Evolutionary conservation across 805 yeast genomes (phyloP).

Genomic region (Candida manassasensis): DNA sequence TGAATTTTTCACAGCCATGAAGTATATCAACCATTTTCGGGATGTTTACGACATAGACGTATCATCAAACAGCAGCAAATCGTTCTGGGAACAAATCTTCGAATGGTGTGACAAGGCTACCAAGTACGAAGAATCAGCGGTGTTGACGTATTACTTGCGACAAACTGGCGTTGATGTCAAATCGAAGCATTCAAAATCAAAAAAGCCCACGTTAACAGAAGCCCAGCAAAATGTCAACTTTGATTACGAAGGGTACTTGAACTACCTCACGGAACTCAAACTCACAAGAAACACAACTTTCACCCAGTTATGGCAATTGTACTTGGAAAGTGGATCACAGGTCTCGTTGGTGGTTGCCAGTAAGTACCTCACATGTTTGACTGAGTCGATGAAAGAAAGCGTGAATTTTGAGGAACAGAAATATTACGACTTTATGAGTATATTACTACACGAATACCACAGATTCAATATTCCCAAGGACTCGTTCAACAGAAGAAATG

Average conservation of each 20-base stretch:
- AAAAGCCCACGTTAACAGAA: slow-evolving; percentile 15
- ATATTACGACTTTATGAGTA: slow-evolving; percentile 21
- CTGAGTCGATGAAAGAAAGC: slow-evolving; percentile 18
- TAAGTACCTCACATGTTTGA: slow-evolving; percentile 18
- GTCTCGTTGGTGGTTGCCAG: slow-evolving; percentile 23
- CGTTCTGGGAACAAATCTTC: slow-evolving; percentile 35
- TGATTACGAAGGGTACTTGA: slow-evolving; percentile 35
- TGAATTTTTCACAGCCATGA: slow-evolving; percentile 28
- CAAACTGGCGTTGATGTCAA: slow-evolving; percentile 11
- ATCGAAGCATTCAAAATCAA: slow-evolving; percentile 1
- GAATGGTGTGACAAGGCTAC: slow-evolving; percentile 36
- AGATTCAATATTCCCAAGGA: slow-evolving; percentile 8
- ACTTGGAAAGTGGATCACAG: slow-evolving; percentile 15
- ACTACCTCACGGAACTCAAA: slow-evolving; percentile 19
- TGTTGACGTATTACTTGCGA: slow-evolving; percentile 23
- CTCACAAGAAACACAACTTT: slow-evolving; percentile 23
- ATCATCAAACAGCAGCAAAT: slow-evolving; percentile 14
- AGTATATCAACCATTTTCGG: slow-evolving; percentile 33
- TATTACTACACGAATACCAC: slow-evolving; percentile 12
- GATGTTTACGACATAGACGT: slow-evolving; percentile 21
- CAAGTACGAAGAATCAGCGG: slow-evolving; percentile 21
- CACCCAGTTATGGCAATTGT: slow-evolving; percentile 33
- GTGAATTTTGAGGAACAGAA: slow-evolving; percentile 9
- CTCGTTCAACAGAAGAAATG: slow-evolving; percentile 16
- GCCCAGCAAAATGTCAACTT: slow-evolving; percentile 31